Conservation (phyloP, 352 stramenopile genomes). For the Pythium periplocum region DNA sequence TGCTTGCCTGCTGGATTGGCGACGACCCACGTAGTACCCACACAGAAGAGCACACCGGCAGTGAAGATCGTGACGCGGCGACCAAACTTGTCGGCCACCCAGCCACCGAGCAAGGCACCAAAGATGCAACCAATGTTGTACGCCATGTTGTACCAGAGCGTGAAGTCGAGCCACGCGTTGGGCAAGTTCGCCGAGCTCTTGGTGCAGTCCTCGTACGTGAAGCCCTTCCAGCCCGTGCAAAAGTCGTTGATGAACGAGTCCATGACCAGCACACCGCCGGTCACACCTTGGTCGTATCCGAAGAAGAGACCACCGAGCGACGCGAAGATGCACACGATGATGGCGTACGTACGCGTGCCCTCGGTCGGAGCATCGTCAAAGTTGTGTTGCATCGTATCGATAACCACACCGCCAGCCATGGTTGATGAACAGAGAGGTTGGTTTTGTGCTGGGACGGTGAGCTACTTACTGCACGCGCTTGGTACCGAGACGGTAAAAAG, state of each 20-base stretch:
- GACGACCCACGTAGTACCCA: constrained; percentile 22
- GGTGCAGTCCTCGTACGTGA: constrained; percentile 13
- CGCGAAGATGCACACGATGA: constrained; percentile 18
- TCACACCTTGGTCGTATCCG: constrained; percentile 20
- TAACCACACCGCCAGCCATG: constrained; percentile 10
- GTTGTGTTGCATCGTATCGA: constrained; percentile 3
- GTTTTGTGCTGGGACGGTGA: no score
- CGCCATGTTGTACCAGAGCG: constrained; percentile 15
- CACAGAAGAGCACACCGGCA: constrained; percentile 9
- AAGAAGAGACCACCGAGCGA: constrained; percentile 24
- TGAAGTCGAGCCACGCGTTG: constrained; percentile 20
- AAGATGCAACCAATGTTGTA: constrained; percentile 21
- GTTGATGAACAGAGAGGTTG: not conserved
- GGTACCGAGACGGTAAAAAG: no score
- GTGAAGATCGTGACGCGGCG: constrained; percentile 13
- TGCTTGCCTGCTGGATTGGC: constrained; percentile 12
- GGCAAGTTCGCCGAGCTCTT: constrained; percentile 11
- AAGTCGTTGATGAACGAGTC: constrained; percentile 20
- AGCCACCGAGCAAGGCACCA: constrained; percentile 15
- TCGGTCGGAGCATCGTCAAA: constrained; percentile 13
- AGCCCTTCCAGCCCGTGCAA: constrained; percentile 15
- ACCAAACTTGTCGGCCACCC: constrained; percentile 14
- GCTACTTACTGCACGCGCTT: no score
- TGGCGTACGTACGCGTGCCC: constrained; percentile 17
- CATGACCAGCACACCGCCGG: constrained; percentile 21